Percentiles rank a stretch among this genome's conserved stretches.
Conservation (phyloP, 345 rosid species). For the Arabidopsis suecica region DNA sequence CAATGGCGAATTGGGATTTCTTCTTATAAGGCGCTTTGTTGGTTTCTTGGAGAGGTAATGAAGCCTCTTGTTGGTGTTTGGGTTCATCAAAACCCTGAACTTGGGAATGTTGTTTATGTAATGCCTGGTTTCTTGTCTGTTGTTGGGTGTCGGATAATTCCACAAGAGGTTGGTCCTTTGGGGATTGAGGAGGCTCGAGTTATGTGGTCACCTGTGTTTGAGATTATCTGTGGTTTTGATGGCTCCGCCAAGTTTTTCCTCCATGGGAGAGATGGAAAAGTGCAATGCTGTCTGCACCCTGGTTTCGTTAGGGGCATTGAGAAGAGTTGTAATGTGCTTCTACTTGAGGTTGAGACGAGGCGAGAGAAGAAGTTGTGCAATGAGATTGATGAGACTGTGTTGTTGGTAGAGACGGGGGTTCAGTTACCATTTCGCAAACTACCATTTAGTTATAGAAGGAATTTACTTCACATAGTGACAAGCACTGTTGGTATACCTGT, state of each 20-base stretch:
- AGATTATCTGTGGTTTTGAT: conserved; percentile 58
- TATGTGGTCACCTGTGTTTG: conserved; percentile 87
- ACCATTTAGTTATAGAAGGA: conserved; percentile 71
- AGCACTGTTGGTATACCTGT: conserved; percentile 52
- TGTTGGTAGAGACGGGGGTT: conserved; percentile 45
- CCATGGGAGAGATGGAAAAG: conserved; percentile 69
- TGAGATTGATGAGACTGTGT: conserved; percentile 51
- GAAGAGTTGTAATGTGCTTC: conserved; percentile 66
- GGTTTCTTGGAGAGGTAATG: conserved; percentile 62
- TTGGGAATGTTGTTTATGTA: conserved; percentile 85
- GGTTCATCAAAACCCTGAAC: conserved; percentile 94
- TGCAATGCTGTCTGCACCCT: conserved; percentile 62
- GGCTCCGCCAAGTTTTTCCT: conserved; percentile 67
- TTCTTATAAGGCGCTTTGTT: conserved; percentile 66
- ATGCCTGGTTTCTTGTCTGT: conserved; percentile 84
- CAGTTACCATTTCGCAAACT: conserved; percentile 63
- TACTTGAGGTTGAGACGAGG: conserved; percentile 79
- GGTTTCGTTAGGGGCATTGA: conserved; percentile 62
- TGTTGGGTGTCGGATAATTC: conserved; percentile 76
- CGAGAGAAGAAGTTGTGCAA: conserved; percentile 51
- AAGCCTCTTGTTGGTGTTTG: conserved; percentile 79
- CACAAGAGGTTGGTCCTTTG: conserved; percentile 79
- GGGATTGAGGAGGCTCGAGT: conserved; percentile 77
- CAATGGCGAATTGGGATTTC: conserved; percentile 72
- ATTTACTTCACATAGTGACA: conserved; percentile 68